phyloP scores from a whole-genome alignment of 352 stramenopile genomes.

The Peronospora belbahrii region DNA sequence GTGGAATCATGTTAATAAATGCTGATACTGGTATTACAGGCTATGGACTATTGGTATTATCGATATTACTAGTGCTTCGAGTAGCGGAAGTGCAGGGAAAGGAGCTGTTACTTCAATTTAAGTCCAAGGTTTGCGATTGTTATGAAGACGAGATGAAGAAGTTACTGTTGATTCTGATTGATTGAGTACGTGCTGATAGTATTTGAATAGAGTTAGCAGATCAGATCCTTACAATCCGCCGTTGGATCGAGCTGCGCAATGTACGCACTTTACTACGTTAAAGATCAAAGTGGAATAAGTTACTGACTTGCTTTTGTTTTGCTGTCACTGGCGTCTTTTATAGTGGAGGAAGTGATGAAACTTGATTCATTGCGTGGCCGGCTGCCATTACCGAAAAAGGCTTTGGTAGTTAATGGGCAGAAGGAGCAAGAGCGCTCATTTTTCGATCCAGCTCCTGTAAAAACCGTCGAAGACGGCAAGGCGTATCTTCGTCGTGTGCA shows the following conservation, averaged over 20 bases:
- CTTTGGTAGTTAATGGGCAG: constrained; percentile 5
- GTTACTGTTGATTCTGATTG: constrained; percentile 2
- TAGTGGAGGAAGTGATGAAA: constrained; percentile 65
- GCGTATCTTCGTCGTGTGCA: constrained; percentile 63
- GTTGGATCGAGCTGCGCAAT: constrained; percentile 27
- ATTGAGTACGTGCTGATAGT: constrained; percentile 16
- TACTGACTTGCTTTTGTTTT: constrained; percentile 3
- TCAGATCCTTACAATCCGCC: constrained; percentile 8
- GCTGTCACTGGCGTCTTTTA: neutral
- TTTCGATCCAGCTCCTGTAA: constrained; percentile 56
- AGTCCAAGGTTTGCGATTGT: constrained; percentile 29
- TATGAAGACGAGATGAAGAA: neutral
- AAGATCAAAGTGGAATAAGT: neutral
- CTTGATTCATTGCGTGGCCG: constrained; percentile 41
- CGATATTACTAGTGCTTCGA: constrained; percentile 44
- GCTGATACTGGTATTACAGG: constrained; percentile 15
- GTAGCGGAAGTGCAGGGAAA: constrained; percentile 58
- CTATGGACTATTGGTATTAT: constrained; percentile 46
- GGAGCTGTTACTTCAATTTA: constrained; percentile 56
- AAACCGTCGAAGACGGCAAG: constrained; percentile 66
- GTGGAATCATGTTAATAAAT: neutral
- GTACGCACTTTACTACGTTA: constrained; percentile 18
- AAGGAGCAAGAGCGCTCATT: constrained; percentile 46
- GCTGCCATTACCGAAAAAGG: constrained; percentile 36
- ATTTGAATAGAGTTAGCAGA: constrained; percentile 26